These are phyloP conservation scores for Dactylellina leptospora DNA, from an alignment of 2,329 filamentous ascomycete species.

Conservation along the genomic window DNA sequence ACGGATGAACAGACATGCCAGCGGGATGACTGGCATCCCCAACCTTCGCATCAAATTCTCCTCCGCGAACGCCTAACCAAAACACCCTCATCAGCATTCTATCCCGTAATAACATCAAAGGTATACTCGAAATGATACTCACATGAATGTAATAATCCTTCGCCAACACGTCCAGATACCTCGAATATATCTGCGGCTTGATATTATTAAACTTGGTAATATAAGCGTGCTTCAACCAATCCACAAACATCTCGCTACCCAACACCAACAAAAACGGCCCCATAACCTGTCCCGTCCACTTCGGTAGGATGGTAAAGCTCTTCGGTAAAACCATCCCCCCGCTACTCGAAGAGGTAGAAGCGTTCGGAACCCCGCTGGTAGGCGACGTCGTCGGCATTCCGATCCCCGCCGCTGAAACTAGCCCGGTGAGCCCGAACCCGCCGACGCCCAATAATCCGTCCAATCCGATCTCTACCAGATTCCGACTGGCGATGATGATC, in stretches of 20 bases:
- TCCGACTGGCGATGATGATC: constrained; percentile 92
- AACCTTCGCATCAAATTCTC: constrained; percentile 89
- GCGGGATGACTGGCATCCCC: constrained; percentile 87
- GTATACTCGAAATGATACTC: constrained; percentile 58
- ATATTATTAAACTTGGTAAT: constrained; percentile 99
- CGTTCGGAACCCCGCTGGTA: constrained; percentile 57
- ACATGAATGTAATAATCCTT: constrained; percentile 98
- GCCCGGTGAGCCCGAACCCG: constrained; percentile 60
- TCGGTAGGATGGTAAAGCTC: constrained; percentile 88
- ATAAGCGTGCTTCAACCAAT: constrained; percentile 96
- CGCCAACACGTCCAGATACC: constrained; percentile 90
- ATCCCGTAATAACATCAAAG: too few species aligned
- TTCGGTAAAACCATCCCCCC: constrained; percentile 70
- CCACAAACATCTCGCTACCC: constrained; percentile 94
- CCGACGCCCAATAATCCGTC: constrained; percentile 67
- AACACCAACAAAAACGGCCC: constrained; percentile 93
- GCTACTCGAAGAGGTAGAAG: constrained; percentile 62
- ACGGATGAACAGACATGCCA: constrained; percentile 94
- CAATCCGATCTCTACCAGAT: constrained; percentile 90
- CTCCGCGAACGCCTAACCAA: constrained; percentile 78
- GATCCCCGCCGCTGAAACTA: constrained; percentile 55
- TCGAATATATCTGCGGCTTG: constrained; percentile 85
- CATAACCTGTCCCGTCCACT: constrained; percentile 86
- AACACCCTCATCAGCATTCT: neutral
- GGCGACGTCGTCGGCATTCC: constrained; percentile 27